Conservation (phyloP, 371 early-diverging fungal species). For the Lichtheimia ramosa region DNA sequence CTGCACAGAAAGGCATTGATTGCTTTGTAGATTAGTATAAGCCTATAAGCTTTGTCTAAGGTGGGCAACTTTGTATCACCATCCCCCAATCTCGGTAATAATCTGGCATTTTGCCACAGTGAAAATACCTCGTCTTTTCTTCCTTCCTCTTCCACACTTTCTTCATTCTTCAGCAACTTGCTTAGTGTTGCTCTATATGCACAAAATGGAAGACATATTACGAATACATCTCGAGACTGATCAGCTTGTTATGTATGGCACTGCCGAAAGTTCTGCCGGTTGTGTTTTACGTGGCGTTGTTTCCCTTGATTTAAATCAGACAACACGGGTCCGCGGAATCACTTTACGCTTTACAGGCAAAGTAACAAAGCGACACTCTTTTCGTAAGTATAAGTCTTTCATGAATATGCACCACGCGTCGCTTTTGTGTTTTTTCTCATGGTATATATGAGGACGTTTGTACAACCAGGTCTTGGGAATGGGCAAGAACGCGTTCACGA, state of each 20-base stretch:
- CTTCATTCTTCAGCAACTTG: neutral
- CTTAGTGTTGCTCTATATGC: neutral
- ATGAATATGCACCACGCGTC: neutral
- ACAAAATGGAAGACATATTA: constrained; percentile 6
- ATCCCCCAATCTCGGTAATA: no score
- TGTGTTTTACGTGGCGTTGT: constrained; percentile 42
- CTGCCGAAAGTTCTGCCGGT: constrained; percentile 32
- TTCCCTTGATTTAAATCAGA: constrained; percentile 21
- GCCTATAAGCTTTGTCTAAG: no score
- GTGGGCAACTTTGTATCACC: no score
- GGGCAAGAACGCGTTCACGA: constrained; percentile 27
- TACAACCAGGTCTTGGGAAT: constrained; percentile 5
- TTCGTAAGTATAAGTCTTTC: constrained; percentile 24
- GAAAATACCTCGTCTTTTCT: neutral
- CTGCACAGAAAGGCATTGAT: no score
- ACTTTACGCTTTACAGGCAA: constrained; percentile 27
- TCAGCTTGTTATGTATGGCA: constrained; percentile 39
- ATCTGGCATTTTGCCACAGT: no score
- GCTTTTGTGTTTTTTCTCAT: neutral
- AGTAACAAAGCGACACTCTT: constrained; percentile 9
- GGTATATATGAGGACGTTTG: neutral
- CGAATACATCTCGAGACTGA: constrained; percentile 37
- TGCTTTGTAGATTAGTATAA: no score
- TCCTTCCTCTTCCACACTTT: neutral
- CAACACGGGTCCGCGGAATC: constrained; percentile 36